These are phyloP conservation scores for Penicillium sclerotigenum DNA, from an alignment of 2,329 filamentous ascomycete species.

Conservation along the genomic window DNA sequence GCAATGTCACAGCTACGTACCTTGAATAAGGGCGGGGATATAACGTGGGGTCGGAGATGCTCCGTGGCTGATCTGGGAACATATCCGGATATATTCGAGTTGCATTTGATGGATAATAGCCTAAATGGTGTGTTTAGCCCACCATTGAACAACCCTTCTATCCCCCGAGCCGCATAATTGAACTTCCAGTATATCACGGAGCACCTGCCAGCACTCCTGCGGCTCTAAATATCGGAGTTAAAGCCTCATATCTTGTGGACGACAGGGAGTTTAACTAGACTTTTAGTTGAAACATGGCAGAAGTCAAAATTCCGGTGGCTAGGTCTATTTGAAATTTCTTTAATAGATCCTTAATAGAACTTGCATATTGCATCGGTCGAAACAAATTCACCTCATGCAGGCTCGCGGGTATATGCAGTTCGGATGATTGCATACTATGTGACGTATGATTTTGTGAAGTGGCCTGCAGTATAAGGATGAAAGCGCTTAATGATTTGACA, in stretches of 20 bases:
- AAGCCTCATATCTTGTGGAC: too few relatives aligned
- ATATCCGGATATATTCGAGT: not conserved
- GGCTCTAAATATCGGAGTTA: too few relatives aligned
- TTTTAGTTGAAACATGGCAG: too few relatives aligned
- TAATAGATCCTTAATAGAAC: too few relatives aligned
- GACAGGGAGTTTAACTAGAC: too few relatives aligned
- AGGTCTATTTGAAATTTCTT: too few relatives aligned
- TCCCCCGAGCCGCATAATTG: not conserved
- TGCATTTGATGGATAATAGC: not conserved
- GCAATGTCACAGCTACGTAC: not conserved
- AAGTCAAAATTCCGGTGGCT: too few relatives aligned
- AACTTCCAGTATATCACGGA: too few relatives aligned
- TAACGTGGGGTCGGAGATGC: slow-evolving; percentile 6
- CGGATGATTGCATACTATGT: not conserved
- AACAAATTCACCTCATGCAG: not conserved
- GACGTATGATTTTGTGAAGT: not conserved
- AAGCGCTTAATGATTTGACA: not conserved
- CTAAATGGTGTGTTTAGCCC: not conserved
- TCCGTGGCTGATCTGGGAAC: not conserved
- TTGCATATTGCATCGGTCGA: too few relatives aligned
- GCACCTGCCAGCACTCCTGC: too few relatives aligned
- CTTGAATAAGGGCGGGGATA: not conserved
- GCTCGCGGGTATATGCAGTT: not conserved
- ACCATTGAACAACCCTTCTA: not conserved
- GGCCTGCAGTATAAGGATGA: not conserved